phyloP scores from a whole-genome alignment of 805 yeast genomes.

The Pichia membranifaciens region DNA sequence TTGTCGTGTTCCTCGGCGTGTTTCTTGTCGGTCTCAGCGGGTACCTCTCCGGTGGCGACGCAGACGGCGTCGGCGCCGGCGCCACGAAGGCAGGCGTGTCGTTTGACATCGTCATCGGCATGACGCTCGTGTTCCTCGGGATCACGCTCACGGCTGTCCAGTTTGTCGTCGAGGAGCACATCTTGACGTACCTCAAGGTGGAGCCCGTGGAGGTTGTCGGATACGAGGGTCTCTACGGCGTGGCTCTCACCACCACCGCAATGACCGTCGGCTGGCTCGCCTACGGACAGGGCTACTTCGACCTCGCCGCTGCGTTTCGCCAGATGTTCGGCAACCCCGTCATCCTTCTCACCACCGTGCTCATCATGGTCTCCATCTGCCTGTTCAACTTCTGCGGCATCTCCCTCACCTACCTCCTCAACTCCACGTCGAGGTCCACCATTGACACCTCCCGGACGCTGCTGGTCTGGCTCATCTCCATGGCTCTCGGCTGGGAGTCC shows the following conservation, averaged over 20 bases:
- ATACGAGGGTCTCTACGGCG: conserved; percentile 68
- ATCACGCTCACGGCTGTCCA: conserved; percentile 69
- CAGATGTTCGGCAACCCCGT: conserved; percentile 40
- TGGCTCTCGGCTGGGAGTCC: conserved; percentile 68
- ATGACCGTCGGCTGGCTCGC: conserved; percentile 41
- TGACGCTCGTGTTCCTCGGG: conserved; percentile 51
- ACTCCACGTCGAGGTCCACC: conserved; percentile 76
- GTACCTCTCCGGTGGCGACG: conserved; percentile 25
- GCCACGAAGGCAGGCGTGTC: conserved; percentile 8
- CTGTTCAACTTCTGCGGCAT: conserved; percentile 70
- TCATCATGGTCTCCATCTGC: conserved; percentile 69
- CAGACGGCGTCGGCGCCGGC: too few species aligned
- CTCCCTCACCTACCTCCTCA: conserved; percentile 54
- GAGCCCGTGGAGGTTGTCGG: conserved; percentile 65
- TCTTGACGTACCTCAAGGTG: conserved; percentile 46
- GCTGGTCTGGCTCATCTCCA: conserved; percentile 68
- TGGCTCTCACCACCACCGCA: conserved; percentile 35
- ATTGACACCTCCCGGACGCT: conserved; percentile 73
- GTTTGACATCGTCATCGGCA: conserved; percentile 45
- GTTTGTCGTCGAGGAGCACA: conserved; percentile 72
- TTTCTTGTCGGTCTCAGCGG: conserved; percentile 72
- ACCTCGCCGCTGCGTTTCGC: conserved; percentile 43
- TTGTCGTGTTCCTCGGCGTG: conserved; percentile 64
- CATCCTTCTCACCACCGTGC: conserved; percentile 49
- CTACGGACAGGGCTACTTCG: conserved; percentile 49